phyloP scores from a whole-genome alignment of 1,139 yeast species.

The Geotrichum histeridarum region DNA sequence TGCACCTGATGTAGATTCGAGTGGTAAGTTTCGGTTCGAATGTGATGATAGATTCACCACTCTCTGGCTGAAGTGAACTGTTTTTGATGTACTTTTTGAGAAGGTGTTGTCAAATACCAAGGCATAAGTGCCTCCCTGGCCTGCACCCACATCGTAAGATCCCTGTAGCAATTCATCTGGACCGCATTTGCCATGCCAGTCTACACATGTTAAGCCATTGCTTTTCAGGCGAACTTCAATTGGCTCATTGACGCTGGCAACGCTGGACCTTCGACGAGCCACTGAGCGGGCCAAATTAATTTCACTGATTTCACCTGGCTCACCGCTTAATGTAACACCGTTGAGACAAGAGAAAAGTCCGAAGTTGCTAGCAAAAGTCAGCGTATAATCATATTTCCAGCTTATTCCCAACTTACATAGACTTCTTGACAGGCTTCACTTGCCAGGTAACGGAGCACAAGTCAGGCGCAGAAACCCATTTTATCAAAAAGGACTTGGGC shows the following conservation, averaged over 20 bases:
- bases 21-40: neutral
- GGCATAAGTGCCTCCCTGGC: slow-evolving; percentile 61
- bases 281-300: neutral
- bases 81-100: slow-evolving; percentile 78
- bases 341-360: slow-evolving; percentile 43
- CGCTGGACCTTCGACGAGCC: neutral
- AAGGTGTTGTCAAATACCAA: slow-evolving; percentile 90
- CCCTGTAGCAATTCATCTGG: slow-evolving; percentile 48
- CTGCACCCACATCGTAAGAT: slow-evolving; percentile 47
- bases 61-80: slow-evolving; percentile 62
- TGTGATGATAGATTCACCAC: slow-evolving; percentile 29
- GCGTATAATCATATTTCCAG: neutral
- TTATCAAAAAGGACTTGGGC: slow-evolving; percentile 79
- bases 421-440: slow-evolving; percentile 74
- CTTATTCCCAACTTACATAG: slow-evolving; percentile 41
- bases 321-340: neutral
- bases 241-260: slow-evolving; percentile 15
- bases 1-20: neutral
- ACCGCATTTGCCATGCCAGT: slow-evolving; percentile 37
- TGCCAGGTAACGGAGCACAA: slow-evolving; percentile 70
- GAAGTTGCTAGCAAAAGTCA: slow-evolving; percentile 38
- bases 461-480: slow-evolving; percentile 80
- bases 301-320: neutral
- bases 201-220: slow-evolving; percentile 36
- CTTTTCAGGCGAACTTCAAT: slow-evolving; percentile 34